Percentiles rank a stretch among this genome's conserved stretches.
Conservation (phyloP, 225 moss, liverwort and hornwort genomes). For the Polytrichum commune region DNA sequence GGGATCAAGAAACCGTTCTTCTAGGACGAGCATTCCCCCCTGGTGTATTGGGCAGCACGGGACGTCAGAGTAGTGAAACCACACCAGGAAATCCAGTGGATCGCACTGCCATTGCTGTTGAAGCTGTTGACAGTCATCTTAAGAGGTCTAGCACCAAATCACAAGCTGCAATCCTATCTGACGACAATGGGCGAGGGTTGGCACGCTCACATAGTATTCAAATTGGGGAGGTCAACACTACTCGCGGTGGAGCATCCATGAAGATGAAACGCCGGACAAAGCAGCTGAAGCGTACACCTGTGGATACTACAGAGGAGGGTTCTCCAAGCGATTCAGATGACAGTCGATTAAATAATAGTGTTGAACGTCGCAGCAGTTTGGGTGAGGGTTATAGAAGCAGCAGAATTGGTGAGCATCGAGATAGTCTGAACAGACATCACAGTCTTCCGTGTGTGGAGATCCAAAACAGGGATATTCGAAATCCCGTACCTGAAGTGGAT, state of each 20-base stretch:
- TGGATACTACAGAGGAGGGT: constrained; percentile 45
- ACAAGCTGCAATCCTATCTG: constrained; percentile 39
- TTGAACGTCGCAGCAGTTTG: constrained; percentile 4
- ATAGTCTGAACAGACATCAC: constrained; percentile 36
- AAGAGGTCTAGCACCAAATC: constrained; percentile 51
- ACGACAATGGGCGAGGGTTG: constrained; percentile 35
- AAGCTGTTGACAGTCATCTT: constrained; percentile 74
- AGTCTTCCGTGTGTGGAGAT: constrained; percentile 41
- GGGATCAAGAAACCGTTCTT: constrained; percentile 52
- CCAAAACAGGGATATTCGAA: constrained; percentile 35
- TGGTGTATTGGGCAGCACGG: constrained; percentile 56
- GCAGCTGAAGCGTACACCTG: constrained; percentile 55
- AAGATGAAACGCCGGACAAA: constrained; percentile 59
- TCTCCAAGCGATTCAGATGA: constrained; percentile 62
- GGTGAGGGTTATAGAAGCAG: constrained; percentile 27
- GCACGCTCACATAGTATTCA: constrained; percentile 44
- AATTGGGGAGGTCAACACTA: constrained; percentile 37
- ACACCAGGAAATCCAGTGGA: constrained; percentile 64
- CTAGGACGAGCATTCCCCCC: constrained; percentile 57
- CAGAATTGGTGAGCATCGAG: constrained; percentile 24
- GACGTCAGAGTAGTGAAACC: constrained; percentile 40
- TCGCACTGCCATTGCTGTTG: constrained; percentile 70
- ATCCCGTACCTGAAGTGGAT: constrained; percentile 23
- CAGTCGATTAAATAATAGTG: constrained; percentile 26
- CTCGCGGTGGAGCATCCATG: constrained; percentile 34